Conservation (phyloP, 768 basidiomycete species). For the Asterophora lycoperdoides region DNA sequence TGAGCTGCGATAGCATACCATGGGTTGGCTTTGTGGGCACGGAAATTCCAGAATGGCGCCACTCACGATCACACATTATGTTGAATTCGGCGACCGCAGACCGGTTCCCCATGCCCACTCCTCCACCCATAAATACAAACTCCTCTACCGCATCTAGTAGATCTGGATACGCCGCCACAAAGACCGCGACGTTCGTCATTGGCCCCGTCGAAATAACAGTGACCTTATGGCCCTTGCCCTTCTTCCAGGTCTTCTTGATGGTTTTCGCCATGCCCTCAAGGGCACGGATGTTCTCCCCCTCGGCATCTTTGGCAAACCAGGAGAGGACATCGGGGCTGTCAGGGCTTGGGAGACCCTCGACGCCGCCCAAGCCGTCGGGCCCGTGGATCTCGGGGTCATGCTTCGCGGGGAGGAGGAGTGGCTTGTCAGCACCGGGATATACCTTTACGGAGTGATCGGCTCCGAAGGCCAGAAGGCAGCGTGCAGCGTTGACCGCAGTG, state of each 20-base stretch:
- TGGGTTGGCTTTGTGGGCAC: background rate
- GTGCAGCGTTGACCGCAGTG: slow-evolving; percentile 70
- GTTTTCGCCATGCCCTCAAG: slow-evolving; percentile 64
- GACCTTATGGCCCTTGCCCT: slow-evolving; percentile 55
- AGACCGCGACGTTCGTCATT: slow-evolving; percentile 78
- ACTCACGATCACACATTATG: slow-evolving; percentile 76
- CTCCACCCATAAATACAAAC: slow-evolving; percentile 91
- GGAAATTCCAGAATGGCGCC: background rate
- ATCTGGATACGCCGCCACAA: slow-evolving; percentile 52
- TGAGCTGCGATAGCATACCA: slow-evolving; percentile 46
- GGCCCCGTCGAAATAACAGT: slow-evolving; percentile 76
- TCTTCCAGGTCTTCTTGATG: slow-evolving; percentile 52
- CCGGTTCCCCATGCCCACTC: slow-evolving; percentile 77
- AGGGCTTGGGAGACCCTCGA: slow-evolving; percentile 63
- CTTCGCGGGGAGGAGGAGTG: slow-evolving; percentile 56
- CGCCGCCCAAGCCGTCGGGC: slow-evolving; percentile 76
- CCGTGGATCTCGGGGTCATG: slow-evolving; percentile 83
- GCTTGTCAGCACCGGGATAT: slow-evolving; percentile 65
- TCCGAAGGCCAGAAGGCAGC: slow-evolving; percentile 72
- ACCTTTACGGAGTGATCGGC: slow-evolving; percentile 55
- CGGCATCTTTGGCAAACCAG: slow-evolving; percentile 40
- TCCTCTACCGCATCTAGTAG: slow-evolving; percentile 56
- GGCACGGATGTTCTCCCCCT: slow-evolving; percentile 46
- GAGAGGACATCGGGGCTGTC: slow-evolving; percentile 46
- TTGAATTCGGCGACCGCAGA: slow-evolving; percentile 82